Evolutionary conservation across 1,284 basidiomycete genomes (phyloP), one percentile per base, ranked within the genome.

Genomic region (Sanghuangporus weigelae): DNA sequence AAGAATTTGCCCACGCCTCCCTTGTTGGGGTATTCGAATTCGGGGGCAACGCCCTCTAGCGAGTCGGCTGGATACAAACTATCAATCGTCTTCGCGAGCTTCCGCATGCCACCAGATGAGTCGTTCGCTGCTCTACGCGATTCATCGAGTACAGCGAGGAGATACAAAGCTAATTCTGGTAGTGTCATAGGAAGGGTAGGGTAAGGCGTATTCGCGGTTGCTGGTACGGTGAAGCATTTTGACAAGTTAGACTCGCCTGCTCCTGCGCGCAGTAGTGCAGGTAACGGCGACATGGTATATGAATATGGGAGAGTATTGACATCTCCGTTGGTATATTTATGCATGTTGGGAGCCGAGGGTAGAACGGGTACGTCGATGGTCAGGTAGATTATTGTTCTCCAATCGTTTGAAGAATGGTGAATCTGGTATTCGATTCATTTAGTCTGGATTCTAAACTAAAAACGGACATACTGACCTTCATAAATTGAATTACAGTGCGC

Each of bases 351-450:
- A 14, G 78, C 67, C 21, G 76, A 75, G 1, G 77, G 68, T 44
- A 87, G 85, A 1, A 82, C 72, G 2, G 86, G 83, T 68, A 84
- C 78, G 68, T 92, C 90, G 55, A 90, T 82, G 0, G 87, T 86
- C 68, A 92, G 83, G 78, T 89, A 92, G 8, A 92, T 71, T 21
- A 91, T 76, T 8, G 86, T 86, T 59, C 86, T 81, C 90, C 90
- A 92, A 36, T 85, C 82, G 5, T 75, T 70, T 0, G 84, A 80
- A 36, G 78, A 70, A 54, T 80, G 81, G 70, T 86, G 83, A 26
- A 84, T 78, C 87, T 89, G 59, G 63, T 42, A 31, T 60, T 50
- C 6, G 50, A 36, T 53, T 42, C 36, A 36, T 57, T 44, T 44
- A 31, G 16, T 36, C 14, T 12, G 11, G 31, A 21, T 39, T 39